Evolutionary conservation across 306 rosid genomes (phyloP).

Genomic region (Pueraria montana): DNA sequence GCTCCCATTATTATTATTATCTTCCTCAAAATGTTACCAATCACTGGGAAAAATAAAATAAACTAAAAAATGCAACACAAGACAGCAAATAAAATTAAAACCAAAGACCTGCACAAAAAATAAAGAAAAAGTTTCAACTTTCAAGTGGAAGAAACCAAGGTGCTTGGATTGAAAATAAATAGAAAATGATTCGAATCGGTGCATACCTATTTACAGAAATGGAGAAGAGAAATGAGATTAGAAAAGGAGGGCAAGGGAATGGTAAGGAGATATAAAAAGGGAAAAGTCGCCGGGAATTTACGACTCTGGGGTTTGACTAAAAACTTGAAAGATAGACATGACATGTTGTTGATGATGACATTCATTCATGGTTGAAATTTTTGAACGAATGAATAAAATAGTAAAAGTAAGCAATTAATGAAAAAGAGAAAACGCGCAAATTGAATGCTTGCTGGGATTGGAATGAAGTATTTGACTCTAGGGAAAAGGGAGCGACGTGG

Average conservation of each 20-base stretch:
- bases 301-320: constrained; percentile 56
- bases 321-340: constrained; percentile 25
- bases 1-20: constrained; percentile 80
- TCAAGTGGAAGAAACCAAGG: neutral
- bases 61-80: neutral
- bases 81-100: neutral
- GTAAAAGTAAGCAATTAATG: constrained; percentile 38
- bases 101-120: constrained; percentile 11
- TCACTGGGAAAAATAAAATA: neutral
- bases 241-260: neutral
- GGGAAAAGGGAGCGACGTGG: constrained; percentile 12
- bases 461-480: constrained; percentile 43
- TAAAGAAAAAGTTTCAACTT: neutral
- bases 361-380: constrained; percentile 38
- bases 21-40: constrained; percentile 13
- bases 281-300: constrained; percentile 42
- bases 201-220: constrained; percentile 33
- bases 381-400: constrained; percentile 23
- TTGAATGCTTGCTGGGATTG: constrained; percentile 14
- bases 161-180: neutral
- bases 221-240: constrained; percentile 11
- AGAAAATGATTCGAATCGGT: neutral
- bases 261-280: neutral
- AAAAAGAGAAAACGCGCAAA: constrained; percentile 52
- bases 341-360: neutral